phyloP scores from a whole-genome alignment of 2,329 filamentous ascomycete species.

The Colletotrichum sp. region DNA sequence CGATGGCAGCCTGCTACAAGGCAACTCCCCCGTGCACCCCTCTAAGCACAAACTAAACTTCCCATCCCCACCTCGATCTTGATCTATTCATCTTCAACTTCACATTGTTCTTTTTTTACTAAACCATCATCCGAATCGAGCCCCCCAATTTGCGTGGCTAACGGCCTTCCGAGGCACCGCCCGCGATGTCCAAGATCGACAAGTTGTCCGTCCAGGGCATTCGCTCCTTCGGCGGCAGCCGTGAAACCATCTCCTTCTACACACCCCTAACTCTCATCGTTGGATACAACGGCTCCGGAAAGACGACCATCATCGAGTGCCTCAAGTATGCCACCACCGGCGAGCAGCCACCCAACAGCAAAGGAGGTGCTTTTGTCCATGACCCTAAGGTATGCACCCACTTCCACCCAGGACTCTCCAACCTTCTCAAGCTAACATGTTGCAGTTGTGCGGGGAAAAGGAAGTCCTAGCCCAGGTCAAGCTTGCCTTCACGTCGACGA shows the following conservation, averaged over 20 bases:
- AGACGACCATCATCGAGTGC: slow-evolving; percentile 98
- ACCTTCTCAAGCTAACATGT: background rate
- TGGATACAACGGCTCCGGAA: slow-evolving; percentile 95
- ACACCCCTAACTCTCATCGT: slow-evolving; percentile 95
- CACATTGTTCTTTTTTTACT: background rate
- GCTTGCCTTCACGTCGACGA: slow-evolving; percentile 81
- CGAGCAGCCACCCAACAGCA: slow-evolving; percentile 89
- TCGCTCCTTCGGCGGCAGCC: slow-evolving; percentile 78
- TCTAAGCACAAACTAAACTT: background rate
- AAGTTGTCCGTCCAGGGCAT: slow-evolving; percentile 84
- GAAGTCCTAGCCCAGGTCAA: slow-evolving; percentile 92
- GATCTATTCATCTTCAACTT: background rate
- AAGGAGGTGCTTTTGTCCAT: slow-evolving; percentile 91
- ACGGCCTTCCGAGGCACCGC: slow-evolving; percentile 1
- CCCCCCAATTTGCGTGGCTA: background rate
- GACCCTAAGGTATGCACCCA: slow-evolving; percentile 75
- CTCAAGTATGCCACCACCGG: slow-evolving; percentile 98
- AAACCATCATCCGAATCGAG: background rate
- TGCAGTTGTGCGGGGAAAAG: slow-evolving; percentile 77
- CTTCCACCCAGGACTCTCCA: background rate
- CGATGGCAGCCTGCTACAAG: background rate
- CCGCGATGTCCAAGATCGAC: slow-evolving; percentile 78
- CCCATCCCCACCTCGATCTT: background rate
- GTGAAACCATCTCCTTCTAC: slow-evolving; percentile 85
- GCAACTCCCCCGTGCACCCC: background rate